Base-by-base conservation (phyloP, 2,329 filamentous ascomycete genomes). In the Trichoderma semiorbis region DNA sequence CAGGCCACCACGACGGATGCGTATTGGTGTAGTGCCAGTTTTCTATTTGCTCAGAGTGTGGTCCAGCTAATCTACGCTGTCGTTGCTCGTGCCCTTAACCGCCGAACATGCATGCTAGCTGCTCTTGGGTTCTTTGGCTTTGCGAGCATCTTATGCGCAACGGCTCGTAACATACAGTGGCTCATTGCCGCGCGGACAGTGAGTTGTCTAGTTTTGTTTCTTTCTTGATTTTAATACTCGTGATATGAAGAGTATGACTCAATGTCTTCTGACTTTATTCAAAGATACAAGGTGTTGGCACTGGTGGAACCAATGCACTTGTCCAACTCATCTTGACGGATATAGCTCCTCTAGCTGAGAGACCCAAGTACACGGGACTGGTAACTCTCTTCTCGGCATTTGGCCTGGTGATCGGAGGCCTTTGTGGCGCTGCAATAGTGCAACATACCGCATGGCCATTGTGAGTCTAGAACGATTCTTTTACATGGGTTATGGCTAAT, bases 341-440 rank as follows among this genome's bases (percentile, higher is more conserved):
- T 71, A 76, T 87, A 1, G 81, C 87, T 0, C 84, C 85, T 1
- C 75, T 88, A 5, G 77, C 82, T 3, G 77, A 85, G 72, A 76
- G 85, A 62, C 81, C 81, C 1, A 80, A 79, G 5, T 85, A 81
- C 63, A 76, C 81, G 30, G 77, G 74, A 1, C 74, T 80, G 5
- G 72, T 82, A 3, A 67, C 79, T n/a, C 67, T 76, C n/a, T 72
- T 78, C 1, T 77, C 75, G 70, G 75, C 75, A 5, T 61, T 83
- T 7, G 82, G 80, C 0, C 76, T 76, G 10, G 74, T 75, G 36
- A 0, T 62, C 79, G 6, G 81, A 0, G 77, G 78, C 1, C 74
- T 81, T 5, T 53, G 80, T 7, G 79, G 75, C 1, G 75, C 75
- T 50, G 68, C 57, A 53, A 43, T 75, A 60, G 72, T 64, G 21